Percentiles rank a stretch among this genome's conserved stretches.
Evolutionary conservation across 2,329 filamentous ascomycete species (phyloP).

Genomic region (Boeremia exigua): DNA sequence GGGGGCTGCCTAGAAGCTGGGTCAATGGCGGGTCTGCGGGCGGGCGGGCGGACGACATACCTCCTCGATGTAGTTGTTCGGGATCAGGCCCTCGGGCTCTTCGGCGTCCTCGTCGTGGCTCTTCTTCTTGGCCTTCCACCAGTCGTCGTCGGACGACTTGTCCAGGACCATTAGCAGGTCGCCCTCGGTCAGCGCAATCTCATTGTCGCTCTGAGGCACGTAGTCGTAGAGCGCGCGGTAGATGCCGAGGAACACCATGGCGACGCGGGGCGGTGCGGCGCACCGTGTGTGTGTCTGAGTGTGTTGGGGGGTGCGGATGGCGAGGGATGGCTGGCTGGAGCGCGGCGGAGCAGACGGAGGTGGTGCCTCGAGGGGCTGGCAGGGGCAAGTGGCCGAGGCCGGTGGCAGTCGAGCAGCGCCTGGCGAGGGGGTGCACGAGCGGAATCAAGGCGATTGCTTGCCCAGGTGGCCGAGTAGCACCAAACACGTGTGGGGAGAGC

Average conservation of each 20-base stretch:
- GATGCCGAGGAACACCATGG: slow-evolving; percentile 90
- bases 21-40: slow-evolving; percentile 10
- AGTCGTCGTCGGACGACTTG: slow-evolving; percentile 76
- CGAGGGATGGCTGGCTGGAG: slow-evolving; percentile 11
- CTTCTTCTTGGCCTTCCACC: slow-evolving; percentile 98
- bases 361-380: slow-evolving; percentile 16
- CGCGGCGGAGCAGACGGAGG: slow-evolving; percentile 17
- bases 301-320: slow-evolving; percentile 9
- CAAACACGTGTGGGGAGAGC: slow-evolving; percentile 16
- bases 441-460: slow-evolving; percentile 2
- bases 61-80: slow-evolving; percentile 94
- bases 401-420: slow-evolving; percentile 6
- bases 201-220: slow-evolving; percentile 81
- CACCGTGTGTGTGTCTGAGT: slow-evolving; percentile 6
- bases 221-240: slow-evolving; percentile 95
- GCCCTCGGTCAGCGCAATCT: slow-evolving; percentile 83
- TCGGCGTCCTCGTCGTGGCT: slow-evolving; percentile 80
- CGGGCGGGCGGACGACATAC: slow-evolving; percentile 58
- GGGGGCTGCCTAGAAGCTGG: slow-evolving; percentile 63
- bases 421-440: background rate
- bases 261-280: slow-evolving; percentile 20
- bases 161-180: slow-evolving; percentile 89
- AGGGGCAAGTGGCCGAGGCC: slow-evolving; percentile 17
- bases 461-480: slow-evolving; percentile 10
- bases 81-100: slow-evolving; percentile 87